These are phyloP conservation scores for Talaromyces sp. DNA, from an alignment of 2,329 filamentous ascomycete genomes.

Conservation along the genomic window DNA sequence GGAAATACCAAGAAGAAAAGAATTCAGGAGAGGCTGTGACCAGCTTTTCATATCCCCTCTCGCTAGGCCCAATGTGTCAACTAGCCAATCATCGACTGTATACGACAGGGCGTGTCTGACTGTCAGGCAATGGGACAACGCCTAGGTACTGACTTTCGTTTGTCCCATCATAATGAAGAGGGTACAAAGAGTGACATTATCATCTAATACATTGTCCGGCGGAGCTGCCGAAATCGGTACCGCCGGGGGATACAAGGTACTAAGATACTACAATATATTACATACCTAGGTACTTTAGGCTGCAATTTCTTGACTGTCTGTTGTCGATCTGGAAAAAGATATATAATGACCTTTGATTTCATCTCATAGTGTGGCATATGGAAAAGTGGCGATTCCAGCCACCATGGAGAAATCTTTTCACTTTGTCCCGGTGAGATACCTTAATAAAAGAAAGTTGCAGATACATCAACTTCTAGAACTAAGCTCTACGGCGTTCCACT, in stretches of 20 bases:
- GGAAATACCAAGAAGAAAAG: background rate
- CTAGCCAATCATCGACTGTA: background rate
- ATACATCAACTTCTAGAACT: background rate
- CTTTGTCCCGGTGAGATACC: no score
- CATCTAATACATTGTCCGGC: background rate
- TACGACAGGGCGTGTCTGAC: background rate
- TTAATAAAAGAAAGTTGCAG: no score
- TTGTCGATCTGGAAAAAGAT: background rate
- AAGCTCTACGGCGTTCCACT: slow-evolving; percentile 8
- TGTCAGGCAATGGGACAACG: background rate
- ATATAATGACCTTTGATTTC: background rate
- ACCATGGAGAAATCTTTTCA: no score
- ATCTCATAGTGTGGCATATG: background rate
- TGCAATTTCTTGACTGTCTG: no score
- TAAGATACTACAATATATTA: no score
- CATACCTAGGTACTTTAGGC: no score
- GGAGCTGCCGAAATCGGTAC: background rate
- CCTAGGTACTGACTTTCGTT: background rate
- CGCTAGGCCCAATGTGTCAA: background rate
- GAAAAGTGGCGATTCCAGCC: no score
- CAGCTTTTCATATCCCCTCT: background rate
- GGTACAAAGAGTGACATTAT: background rate
- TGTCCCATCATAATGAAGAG: background rate
- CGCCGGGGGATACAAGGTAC: background rate
- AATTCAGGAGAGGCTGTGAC: background rate